Evolutionary conservation across 306 rosid species (phyloP).

Genomic region (Fragaria nilgerrensis): DNA sequence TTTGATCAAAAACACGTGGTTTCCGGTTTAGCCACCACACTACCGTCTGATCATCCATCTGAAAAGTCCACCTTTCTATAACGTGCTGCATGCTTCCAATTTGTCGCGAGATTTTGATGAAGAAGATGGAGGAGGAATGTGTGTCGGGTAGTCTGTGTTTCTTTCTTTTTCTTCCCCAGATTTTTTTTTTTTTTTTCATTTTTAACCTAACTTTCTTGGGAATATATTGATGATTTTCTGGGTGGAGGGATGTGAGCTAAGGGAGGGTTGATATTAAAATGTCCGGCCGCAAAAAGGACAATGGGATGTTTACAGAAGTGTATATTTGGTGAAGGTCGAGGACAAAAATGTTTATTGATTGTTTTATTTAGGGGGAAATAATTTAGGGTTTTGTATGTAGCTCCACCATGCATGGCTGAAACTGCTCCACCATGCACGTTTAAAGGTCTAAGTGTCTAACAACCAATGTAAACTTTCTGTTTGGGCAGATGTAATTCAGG

Average conservation of each 20-base stretch:
- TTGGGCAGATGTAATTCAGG: neutral
- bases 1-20: conserved; percentile 56
- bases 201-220: conserved; percentile 13
- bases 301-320: neutral
- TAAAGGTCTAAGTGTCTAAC: neutral
- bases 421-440: conserved; percentile 9
- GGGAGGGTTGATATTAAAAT: conserved; percentile 22
- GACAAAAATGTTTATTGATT: neutral
- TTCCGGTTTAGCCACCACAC: conserved; percentile 17
- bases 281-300: conserved; percentile 22
- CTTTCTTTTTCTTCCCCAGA: neutral
- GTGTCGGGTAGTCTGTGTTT: conserved; percentile 1
- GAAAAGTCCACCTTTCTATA: conserved; percentile 12
- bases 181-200: neutral
- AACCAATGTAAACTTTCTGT: neutral
- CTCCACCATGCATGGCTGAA: conserved; percentile 29
- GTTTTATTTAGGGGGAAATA: neutral
- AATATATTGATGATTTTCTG: conserved; percentile 1
- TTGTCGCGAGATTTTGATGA: conserved; percentile 19
- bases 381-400: neutral
- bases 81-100: conserved; percentile 43
- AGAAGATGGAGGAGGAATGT: neutral
- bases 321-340: neutral
- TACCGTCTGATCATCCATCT: conserved; percentile 21
- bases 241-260: conserved; percentile 7